Conservation (phyloP, 768 basidiomycete species). For the Tricholoma hemisulphureum region DNA sequence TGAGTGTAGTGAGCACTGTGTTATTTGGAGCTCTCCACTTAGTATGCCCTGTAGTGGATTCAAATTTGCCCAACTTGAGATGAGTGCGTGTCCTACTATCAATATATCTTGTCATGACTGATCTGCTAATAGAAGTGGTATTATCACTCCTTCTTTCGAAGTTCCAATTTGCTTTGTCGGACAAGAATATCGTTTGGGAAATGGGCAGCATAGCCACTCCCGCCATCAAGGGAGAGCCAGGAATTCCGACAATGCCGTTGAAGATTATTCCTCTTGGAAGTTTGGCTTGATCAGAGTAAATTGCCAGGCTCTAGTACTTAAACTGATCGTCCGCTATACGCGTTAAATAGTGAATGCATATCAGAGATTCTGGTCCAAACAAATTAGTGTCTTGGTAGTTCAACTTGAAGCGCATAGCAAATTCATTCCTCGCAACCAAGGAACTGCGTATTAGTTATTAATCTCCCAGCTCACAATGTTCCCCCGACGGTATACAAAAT, state of each 20-base stretch:
- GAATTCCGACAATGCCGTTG: neutral
- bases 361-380: no score
- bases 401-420: no score
- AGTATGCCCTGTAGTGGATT: slow-evolving; percentile 37
- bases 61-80: slow-evolving; percentile 54
- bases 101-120: neutral
- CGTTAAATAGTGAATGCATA: no score
- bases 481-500: no score
- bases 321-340: no score
- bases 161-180: slow-evolving; percentile 26
- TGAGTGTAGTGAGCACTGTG: slow-evolving; percentile 20
- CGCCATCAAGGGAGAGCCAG: slow-evolving; percentile 8
- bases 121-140: slow-evolving; percentile 23
- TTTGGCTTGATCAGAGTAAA: neutral
- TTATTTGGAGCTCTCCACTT: neutral
- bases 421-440: no score
- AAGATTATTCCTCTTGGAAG: neutral
- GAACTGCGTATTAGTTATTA: no score
- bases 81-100: slow-evolving; percentile 33
- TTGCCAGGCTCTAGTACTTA: no score
- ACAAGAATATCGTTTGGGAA: slow-evolving; percentile 29
- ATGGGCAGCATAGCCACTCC: slow-evolving; percentile 26
- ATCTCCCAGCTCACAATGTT: no score
- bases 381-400: no score
- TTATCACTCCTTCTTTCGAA: slow-evolving; percentile 22